A percentile compares a stretch with the other conserved stretches of the same genome.
Conservation (phyloP, 768 basidiomycete species). For the Tricholoma furcatifolium region DNA sequence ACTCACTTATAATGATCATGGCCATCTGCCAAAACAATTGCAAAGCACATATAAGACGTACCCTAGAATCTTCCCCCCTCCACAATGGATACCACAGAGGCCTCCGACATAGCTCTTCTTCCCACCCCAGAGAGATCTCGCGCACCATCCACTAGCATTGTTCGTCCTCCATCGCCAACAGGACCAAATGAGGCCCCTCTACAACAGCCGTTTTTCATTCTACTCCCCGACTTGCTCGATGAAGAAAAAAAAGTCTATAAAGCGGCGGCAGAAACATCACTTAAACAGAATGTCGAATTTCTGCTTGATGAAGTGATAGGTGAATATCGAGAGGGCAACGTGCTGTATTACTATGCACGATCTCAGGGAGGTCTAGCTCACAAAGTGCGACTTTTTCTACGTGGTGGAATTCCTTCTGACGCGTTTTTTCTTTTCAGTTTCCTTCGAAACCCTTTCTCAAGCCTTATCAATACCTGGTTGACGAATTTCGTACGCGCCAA, state of each 20-base stretch:
- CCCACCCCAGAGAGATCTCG: constrained; percentile 20
- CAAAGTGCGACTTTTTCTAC: constrained; percentile 42
- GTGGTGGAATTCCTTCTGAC: constrained; percentile 18
- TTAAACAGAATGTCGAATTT: constrained; percentile 31
- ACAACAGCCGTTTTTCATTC: constrained; percentile 31
- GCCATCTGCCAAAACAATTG: neutral
- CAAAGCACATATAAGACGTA: too few relatives aligned
- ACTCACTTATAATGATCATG: neutral
- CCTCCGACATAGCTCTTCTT: constrained; percentile 18
- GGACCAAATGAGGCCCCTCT: neutral
- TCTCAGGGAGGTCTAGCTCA: constrained; percentile 55
- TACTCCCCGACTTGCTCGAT: constrained; percentile 34
- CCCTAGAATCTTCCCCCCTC: neutral
- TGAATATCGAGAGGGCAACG: constrained; percentile 40
- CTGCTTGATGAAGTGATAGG: constrained; percentile 53
- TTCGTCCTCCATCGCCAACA: neutral
- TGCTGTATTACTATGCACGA: constrained; percentile 61
- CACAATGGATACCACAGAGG: constrained; percentile 16
- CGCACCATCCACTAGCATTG: neutral
- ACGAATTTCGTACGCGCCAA: constrained; percentile 51
- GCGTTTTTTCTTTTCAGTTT: constrained; percentile 38
- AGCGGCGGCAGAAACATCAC: constrained; percentile 28
- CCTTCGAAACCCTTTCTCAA: constrained; percentile 35
- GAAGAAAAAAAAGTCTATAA: constrained; percentile 43
- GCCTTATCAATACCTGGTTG: constrained; percentile 44